Evolutionary conservation across 2,329 filamentous ascomycete genomes (phyloP).

Genomic region (Ophiognomonia clavigignenti-juglandacearum): DNA sequence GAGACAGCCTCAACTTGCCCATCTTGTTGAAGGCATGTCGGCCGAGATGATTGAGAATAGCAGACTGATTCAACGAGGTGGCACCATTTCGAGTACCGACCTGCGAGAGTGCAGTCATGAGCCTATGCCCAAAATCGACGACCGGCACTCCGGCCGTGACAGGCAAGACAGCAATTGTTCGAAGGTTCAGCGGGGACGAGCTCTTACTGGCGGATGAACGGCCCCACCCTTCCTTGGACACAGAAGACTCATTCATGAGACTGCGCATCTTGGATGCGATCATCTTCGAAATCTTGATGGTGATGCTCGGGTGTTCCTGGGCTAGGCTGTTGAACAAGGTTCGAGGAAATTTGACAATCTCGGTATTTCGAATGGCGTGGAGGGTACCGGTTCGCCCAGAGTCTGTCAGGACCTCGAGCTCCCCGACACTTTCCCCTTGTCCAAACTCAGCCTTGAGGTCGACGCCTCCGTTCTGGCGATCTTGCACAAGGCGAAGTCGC

Average conservation of each 20-base stretch:
- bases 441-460: conserved; percentile 88
- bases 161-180: conserved; percentile 87
- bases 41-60: conserved; percentile 90
- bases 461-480: conserved; percentile 75
- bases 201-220: conserved; percentile 59
- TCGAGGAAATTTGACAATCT: conserved; percentile 91
- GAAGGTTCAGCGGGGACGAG: conserved; percentile 84
- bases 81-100: conserved; percentile 87
- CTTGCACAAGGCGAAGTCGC: conserved; percentile 77
- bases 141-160: conserved; percentile 90
- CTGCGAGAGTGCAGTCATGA: conserved; percentile 84
- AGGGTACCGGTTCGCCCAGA: conserved; percentile 84
- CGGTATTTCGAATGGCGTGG: conserved; percentile 93
- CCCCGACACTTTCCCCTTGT: conserved; percentile 95
- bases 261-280: conserved; percentile 93
- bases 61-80: conserved; percentile 86
- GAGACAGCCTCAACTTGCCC: conserved; percentile 91
- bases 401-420: conserved; percentile 95
- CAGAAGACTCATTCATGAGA: conserved; percentile 75
- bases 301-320: conserved; percentile 95
- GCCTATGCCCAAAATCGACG: conserved; percentile 84
- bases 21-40: conserved; percentile 96
- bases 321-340: conserved; percentile 97
- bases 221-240: conserved; percentile 56
- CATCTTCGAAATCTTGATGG: conserved; percentile 98